Base-by-base conservation (phyloP, 371 early-diverging fungal species). In the Choanephora cucurbitarum region DNA sequence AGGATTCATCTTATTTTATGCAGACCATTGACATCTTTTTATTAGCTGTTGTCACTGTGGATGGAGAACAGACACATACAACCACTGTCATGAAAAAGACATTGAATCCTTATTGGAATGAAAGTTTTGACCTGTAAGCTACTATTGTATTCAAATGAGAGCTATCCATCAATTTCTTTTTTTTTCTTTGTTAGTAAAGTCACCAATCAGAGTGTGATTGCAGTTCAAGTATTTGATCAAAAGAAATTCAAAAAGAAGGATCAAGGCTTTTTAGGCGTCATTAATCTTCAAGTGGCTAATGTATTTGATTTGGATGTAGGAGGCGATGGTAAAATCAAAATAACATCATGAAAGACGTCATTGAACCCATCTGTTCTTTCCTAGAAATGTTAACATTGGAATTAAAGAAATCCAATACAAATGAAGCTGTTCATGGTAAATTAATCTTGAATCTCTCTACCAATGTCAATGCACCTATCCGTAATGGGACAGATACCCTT, bases 211-310 rank as follows among this genome's bases (percentile, higher is more conserved):
- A 91, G 93, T 60, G 88, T 94, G 10, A 81, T 97, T 50, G 89
- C 95, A 10, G 89, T 96, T 24, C 97, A 98, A 75, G 90, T 98
- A 37, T 98, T 96, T 80, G 98, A 98, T 69, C 96, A 97, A 79
- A 86, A 90, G 68, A 94, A 94, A 68, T 97, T 92, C 73, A 95
- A 94, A 77, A 94, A 91, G 81, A 90, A 87, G 66, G 87, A 90
- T 56, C 97, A 97, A 74, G 97, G 98, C 0, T 96, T 96, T 68
- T 77, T 98, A 21, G 98, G 98, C 28, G 95, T 95, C 15, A 85
- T 95, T 52, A 94, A 94, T 65, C 80, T 96, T 15, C 86, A 89
- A 64, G 84, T 96, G 66, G 82, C 88, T 52, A 83, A 81, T 60
- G 83, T 96, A 22, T 84, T 96, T 66, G 90, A 95, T 58, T 74